Evolutionary conservation across 2,329 filamentous ascomycete genomes (phyloP), one percentile per base, ranked within the genome.

Genomic region (Sclerotinia glacialis): DNA sequence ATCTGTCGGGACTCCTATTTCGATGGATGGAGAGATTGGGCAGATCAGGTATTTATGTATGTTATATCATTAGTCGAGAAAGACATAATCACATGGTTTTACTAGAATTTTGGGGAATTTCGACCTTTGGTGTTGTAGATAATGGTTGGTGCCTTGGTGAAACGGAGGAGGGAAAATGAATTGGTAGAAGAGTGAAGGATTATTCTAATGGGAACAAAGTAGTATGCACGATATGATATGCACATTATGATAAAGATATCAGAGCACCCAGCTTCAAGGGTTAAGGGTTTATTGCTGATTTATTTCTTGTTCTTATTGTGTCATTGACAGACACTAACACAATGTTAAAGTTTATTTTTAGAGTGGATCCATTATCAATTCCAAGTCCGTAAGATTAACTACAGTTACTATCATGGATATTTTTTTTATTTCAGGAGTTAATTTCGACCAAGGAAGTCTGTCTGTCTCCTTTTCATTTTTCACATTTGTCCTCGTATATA

Each of bases 321-420:
- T 26, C n/a, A 21, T 28, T 9, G 54, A 28, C 28, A 34, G 11
- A 12, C 11, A 40, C 12, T 50, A 28, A 14, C 14, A 16, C n/a
- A 26, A 23, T 46, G 6, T 26, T 9, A 5, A 42, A 1, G 37
- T 21, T 28, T 56, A 42, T 42, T 42, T 42, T 56, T 56, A 56
- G 54, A 56, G 54, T 26, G 37, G n/a, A 56, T 42, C 54, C n/a
- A 56, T 56, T 42, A 40, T 40, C 37, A 40, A 40, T 40, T 40
- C 37, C 37, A 40, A 40, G 37, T 40, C 12, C 37, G 37, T 40
- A 40, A 40, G 37, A 40, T 40, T 40, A 40, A 40, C 16, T 40
- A 40, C 12, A 54, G 40, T 28, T 59, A 12, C 11, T 23, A 40
- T 54, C 52, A 14, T 7, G 37, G 52, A 54, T 37, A 11, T 47